Base-by-base conservation (phyloP, 169 alveolate genomes). In the Eimeria maxima region DNA sequence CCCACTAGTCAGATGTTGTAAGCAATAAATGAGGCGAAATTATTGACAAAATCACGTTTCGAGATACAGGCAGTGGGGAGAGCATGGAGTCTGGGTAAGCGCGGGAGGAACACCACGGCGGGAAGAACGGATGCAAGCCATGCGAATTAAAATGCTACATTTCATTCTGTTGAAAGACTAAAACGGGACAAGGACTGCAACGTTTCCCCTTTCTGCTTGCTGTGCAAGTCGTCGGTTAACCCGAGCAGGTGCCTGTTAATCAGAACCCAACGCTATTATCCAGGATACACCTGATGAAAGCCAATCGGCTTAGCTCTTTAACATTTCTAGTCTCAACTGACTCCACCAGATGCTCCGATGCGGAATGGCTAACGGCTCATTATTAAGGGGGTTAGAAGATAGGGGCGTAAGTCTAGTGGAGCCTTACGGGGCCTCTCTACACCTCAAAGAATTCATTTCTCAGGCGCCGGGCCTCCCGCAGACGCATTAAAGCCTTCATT, bases 361-460 rank as follows among this genome's bases (percentile, higher is more conserved):
- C 55, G 83, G 55, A 38, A 50, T 38, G 53, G 80, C 45, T 69
- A 33, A 29, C n/a, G 50, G 11, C 83, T 7, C 27, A 16, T 20
- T 0, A 0, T 8, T 60, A 20, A 18, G 29, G 5, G 71, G 89
- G 44, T 24, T 24, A n/a, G 20, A 22, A 3, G 45, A 22, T 5
- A 6, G 44, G 69, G n/a, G 2, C n/a, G 2, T 13, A 6, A 22
- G 89, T 24, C 13, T 45, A 80, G 78, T 20, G 45, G 76, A n/a
- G 47, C 5, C 76, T 55, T 33, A 33, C 55, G 27, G 67, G 57
- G 76, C 76, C 3, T 14, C 93, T 16, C 18, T 47, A 87, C 42
- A 87, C 93, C 81, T 87, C 83, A 16, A 87, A 63, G 93, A 87
- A 87, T 87, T 87, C 93, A 71, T 63, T 63, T 63, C 93, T 29